Base-by-base conservation (phyloP, 2,329 filamentous ascomycete species). In the Penicillium sp. region DNA sequence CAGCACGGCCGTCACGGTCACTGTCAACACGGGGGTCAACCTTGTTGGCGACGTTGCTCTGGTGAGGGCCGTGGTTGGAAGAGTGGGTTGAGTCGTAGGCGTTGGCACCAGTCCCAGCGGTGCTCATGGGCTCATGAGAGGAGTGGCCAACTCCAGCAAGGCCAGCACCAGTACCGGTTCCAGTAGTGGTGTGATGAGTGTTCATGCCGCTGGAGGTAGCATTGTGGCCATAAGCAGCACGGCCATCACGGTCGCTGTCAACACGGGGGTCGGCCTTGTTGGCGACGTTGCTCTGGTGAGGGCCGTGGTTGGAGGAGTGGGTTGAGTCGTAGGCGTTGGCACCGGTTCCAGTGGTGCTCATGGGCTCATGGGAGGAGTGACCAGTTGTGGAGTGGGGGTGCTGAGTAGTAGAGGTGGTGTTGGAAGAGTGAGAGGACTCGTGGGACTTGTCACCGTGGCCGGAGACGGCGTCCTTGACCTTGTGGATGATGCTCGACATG, bases 401-500 rank as follows among this genome's bases (percentile, higher is more conserved):
- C 18, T 18, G 18, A 18, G 18, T 18, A 18, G 18, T 18, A 18
- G 18, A 18, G 18, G 18, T 18, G 18, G 28, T 38, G 47, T 25
- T 24, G 28, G 39, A 33, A 26, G 44, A 45, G 4, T 32, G 29
- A 5, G 29, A 7, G 11, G 29, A 32, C 4, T 32, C 29, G 29
- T 32, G 29, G 29, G 8, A 8, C 27, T 47, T 36, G 33, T 50
- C 46, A 43, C 47, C 42, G 52, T 55, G 54, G 11, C 48, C 44
- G 37, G 39, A 26, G 46, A 56, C 43, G 9, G 50, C 46, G 44
- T 56, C 54, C 52, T 56, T 56, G 43, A 56, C 54, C 36, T 56
- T 56, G 46, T 56, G 26, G 29, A 56, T 49, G 40, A 56, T 48
- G 45, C 38, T 39, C 27, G 54, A 56, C 54, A 56, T 56, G 38